phyloP scores from a whole-genome alignment of 2,329 filamentous ascomycete genomes.

The Ascosphaera aggregata region DNA sequence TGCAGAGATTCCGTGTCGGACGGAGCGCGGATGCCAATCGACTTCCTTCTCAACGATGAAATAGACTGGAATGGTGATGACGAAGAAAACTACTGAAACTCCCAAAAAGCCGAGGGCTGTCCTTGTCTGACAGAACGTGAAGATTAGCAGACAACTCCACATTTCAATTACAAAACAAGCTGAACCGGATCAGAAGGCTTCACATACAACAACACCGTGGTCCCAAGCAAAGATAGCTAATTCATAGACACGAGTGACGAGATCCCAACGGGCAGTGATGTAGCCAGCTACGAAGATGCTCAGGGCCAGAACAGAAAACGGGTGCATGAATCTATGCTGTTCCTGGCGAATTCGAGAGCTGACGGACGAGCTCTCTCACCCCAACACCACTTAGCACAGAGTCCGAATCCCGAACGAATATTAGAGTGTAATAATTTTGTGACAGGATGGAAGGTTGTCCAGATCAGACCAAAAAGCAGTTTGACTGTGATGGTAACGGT shows the following conservation, averaged over 20 bases:
- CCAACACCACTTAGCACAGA: too few species aligned
- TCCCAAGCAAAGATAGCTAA: conserved; percentile 95
- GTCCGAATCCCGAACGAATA: too few species aligned
- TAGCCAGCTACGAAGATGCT: conserved; percentile 99
- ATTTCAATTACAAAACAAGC: neutral
- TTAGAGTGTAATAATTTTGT: too few species aligned
- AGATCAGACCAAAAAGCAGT: too few species aligned
- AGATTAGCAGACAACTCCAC: conserved; percentile 1
- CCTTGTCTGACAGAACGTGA: conserved; percentile 35
- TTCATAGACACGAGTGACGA: conserved; percentile 91
- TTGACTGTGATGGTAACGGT: too few species aligned
- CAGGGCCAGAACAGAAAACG: conserved; percentile 84
- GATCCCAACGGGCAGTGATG: conserved; percentile 97
- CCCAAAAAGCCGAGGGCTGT: conserved; percentile 65
- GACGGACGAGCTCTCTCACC: too few species aligned
- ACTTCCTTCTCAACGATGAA: conserved; percentile 62
- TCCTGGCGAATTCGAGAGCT: too few species aligned
- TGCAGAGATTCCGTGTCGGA: conserved; percentile 65
- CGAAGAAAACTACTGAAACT: conserved; percentile 62
- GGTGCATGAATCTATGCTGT: conserved; percentile 91
- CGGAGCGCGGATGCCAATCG: conserved; percentile 56
- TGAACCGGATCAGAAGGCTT: neutral
- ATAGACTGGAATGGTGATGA: conserved; percentile 64
- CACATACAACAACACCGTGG: conserved; percentile 79
- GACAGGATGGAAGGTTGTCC: too few species aligned